These are phyloP conservation scores for Agaricus subrufescens DNA, from an alignment of 768 basidiomycete species.

Conservation along the genomic window DNA sequence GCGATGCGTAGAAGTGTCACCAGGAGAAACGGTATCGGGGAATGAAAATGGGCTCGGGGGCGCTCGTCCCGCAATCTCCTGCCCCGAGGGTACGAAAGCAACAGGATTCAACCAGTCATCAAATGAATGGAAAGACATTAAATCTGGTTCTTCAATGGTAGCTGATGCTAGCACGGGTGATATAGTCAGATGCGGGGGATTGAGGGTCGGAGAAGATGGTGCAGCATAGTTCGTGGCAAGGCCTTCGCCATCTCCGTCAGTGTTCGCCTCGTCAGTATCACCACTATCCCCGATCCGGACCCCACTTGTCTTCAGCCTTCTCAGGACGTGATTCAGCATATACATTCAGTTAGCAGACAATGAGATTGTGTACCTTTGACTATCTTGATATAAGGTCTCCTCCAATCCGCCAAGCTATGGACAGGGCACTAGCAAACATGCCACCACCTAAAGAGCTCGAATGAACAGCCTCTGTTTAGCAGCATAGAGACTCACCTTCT, in stretches of 20 bases:
- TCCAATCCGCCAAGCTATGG: no score
- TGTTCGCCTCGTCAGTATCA: background rate
- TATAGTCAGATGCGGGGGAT: background rate
- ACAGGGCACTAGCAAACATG: no score
- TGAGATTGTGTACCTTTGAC: no score
- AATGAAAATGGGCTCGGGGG: conserved; percentile 9
- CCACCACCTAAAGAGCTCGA: no score
- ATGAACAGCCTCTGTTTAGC: no score
- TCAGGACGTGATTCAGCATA: no score
- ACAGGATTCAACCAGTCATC: conserved; percentile 1
- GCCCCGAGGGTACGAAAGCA: background rate
- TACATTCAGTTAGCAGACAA: no score
- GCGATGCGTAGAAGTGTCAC: background rate
- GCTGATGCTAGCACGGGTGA: conserved; percentile 8
- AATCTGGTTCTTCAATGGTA: conserved; percentile 9
- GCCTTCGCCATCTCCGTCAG: background rate
- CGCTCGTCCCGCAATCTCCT: background rate
- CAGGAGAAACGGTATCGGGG: background rate
- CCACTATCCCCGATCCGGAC: background rate
- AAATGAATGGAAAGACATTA: conserved; percentile 36
- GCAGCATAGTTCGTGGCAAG: background rate
- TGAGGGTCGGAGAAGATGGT: background rate
- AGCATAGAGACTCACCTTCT: no score
- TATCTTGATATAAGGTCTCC: no score
- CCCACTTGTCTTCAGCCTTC: no score